These are phyloP conservation scores for Bipolaris cookei DNA, from an alignment of 2,329 filamentous ascomycete species.

Conservation along the genomic window DNA sequence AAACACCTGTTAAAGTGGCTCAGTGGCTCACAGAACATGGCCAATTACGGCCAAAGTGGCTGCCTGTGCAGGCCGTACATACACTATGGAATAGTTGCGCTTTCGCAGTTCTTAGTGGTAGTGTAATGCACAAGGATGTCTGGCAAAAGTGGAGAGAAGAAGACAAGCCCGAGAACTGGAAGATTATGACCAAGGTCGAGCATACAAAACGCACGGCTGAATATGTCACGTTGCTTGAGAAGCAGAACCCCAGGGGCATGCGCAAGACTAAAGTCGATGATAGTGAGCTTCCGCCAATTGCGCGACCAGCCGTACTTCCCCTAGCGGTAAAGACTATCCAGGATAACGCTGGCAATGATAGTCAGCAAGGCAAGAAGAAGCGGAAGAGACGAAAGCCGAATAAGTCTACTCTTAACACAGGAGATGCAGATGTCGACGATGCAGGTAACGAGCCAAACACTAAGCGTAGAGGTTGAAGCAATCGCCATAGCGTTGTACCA, in stretches of 20 bases:
- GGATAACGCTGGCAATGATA: constrained; percentile 4
- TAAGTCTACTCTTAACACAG: constrained; percentile 10
- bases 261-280: constrained; percentile 12
- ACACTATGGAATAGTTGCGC: constrained; percentile 43
- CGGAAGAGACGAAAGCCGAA: constrained; percentile 30
- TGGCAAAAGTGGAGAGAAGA: constrained; percentile 42
- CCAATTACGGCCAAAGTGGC: constrained; percentile 39
- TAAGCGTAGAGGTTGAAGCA: constrained; percentile 28
- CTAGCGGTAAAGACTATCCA: constrained; percentile 8
- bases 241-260: constrained; percentile 30
- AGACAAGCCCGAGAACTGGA: constrained; percentile 42
- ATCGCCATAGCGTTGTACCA: background rate
- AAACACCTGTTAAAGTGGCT: constrained; percentile 40
- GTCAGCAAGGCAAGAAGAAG: constrained; percentile 29
- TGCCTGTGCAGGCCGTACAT: constrained; percentile 45
- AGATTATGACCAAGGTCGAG: constrained; percentile 46
- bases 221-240: constrained; percentile 36
- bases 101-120: constrained; percentile 45
- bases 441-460: constrained; percentile 17
- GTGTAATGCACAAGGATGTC: constrained; percentile 37
- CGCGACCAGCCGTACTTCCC: constrained; percentile 27
- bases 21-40: constrained; percentile 42
- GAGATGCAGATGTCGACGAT: constrained; percentile 13
- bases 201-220: constrained; percentile 41
- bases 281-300: constrained; percentile 25